Conservation (phyloP, 257 asterid genomes). For the Eustoma russellianum region DNA sequence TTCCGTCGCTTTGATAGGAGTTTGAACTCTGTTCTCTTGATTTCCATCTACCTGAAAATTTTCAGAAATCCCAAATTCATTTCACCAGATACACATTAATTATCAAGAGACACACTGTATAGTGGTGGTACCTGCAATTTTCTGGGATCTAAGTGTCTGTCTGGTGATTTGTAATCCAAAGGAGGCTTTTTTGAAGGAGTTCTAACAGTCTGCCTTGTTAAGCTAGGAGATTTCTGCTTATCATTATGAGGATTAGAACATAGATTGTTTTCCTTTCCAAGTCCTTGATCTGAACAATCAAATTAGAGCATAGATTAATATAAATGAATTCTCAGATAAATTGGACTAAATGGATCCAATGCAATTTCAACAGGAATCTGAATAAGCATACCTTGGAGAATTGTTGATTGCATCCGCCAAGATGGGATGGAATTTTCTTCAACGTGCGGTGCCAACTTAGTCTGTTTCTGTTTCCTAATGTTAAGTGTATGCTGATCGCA, state of each 20-base stretch:
- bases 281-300: conserved; percentile 35
- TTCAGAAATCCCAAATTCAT: conserved; percentile 3
- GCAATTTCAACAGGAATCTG: not conserved
- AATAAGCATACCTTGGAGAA: conserved; percentile 29
- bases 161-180: conserved; percentile 25
- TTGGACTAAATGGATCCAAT: not conserved
- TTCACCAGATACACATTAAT: conserved; percentile 2
- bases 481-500: conserved; percentile 22
- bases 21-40: conserved; percentile 27
- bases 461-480: conserved; percentile 37
- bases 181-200: conserved; percentile 42
- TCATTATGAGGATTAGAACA: conserved; percentile 30
- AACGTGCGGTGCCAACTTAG: conserved; percentile 31
- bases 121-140: conserved; percentile 35
- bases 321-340: not conserved
- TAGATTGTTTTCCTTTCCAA: conserved; percentile 49
- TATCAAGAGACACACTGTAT: not conserved
- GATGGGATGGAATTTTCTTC: conserved; percentile 22
- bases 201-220: conserved; percentile 26
- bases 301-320: not conserved
- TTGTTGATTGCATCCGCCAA: conserved; percentile 19
- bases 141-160: conserved; percentile 36
- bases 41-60: conserved; percentile 36
- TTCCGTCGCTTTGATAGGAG: conserved; percentile 19
- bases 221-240: conserved; percentile 33